A percentile compares a stretch with the other conserved stretches of the same genome.
Evolutionary conservation across 768 basidiomycete genomes (phyloP).

Genomic region (Kwoniella mangroviensis): DNA sequence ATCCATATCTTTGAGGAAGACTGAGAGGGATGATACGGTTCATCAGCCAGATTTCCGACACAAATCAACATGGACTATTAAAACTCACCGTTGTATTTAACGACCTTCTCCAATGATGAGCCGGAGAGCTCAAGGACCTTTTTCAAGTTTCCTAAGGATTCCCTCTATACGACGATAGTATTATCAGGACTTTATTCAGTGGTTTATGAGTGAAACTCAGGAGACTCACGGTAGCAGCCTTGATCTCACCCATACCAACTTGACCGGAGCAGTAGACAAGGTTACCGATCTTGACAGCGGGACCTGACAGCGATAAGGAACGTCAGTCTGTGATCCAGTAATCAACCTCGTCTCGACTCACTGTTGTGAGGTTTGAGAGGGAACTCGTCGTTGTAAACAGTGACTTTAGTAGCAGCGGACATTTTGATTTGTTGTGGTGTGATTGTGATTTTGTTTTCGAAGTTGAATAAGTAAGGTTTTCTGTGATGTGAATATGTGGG

Average conservation of each 20-base stretch:
- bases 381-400: conserved; percentile 7
- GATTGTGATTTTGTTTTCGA: background rate
- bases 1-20: conserved; percentile 40
- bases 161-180: background rate
- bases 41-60: background rate
- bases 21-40: background rate
- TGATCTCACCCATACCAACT: conserved; percentile 46
- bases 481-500: too few species aligned
- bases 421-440: background rate
- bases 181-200: too few species aligned
- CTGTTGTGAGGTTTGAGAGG: conserved; percentile 10
- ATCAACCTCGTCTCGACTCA: background rate
- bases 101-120: conserved; percentile 38
- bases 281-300: conserved; percentile 48
- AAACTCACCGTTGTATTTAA: conserved; percentile 30
- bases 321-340: background rate
- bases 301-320: conserved; percentile 8
- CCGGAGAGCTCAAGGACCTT: conserved; percentile 45
- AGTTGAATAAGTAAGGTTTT: background rate
- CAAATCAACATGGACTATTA: background rate
- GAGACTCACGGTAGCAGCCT: conserved; percentile 45
- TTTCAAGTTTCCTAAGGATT: conserved; percentile 34
- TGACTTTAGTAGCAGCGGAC: conserved; percentile 6
- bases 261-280: conserved; percentile 51
- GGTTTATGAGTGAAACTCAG: too few species aligned